Base-by-base conservation (phyloP, 1,284 basidiomycete genomes). In the Porodaedalea pini region DNA sequence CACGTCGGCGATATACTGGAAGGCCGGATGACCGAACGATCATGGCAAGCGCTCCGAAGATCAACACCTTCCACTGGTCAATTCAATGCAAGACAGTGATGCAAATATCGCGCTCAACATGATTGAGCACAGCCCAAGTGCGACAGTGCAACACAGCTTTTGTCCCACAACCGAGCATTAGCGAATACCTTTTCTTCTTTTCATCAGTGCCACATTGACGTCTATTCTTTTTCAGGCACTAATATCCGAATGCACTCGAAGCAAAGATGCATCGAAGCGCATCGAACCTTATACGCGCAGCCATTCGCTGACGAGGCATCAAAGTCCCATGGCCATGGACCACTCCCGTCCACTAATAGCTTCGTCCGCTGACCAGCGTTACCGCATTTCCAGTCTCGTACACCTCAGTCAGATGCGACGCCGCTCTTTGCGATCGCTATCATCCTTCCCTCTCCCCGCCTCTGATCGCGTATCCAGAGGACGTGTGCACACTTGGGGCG, bases 251-350 rank as follows among this genome's bases (percentile, higher is more conserved):
- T 36, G 7, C 17, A 36, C 19, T 21, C 51, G 41, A 17, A 27
- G n/a, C 37, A 31, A 40, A 40, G 51, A 43, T 43, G 21, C 15
- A 8, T 21, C 8, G 40, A 19, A 3, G 10, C 19, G 10, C 37
- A 27, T 21, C 32, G 36, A 40, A 51, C 37, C 37, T 51, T 39
- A 8, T 52, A 29, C 51, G 39, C n/a, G 3, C 41, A 32, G 27
- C 41, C 27, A 44, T 44, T 31, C 25, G 41, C 25, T 17, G 25
- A 23, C 31, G 6, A 13, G 10, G 29, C 13, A 29, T 47, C 45
- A 47, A 47, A 47, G 25, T 47, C 45, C 27, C 45, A 47, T 47
- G 45, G 13, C 15, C 21, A 44, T 21, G 40, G 19, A 52, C 27
- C 10, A 19, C 17, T 36, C 32, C 13, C 31, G 17, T 21, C 40